Percentiles rank a stretch among this genome's conserved stretches.
These are phyloP conservation scores for Scheffersomyces titani DNA, from an alignment of 1,139 yeast species.

Conservation along the genomic window DNA sequence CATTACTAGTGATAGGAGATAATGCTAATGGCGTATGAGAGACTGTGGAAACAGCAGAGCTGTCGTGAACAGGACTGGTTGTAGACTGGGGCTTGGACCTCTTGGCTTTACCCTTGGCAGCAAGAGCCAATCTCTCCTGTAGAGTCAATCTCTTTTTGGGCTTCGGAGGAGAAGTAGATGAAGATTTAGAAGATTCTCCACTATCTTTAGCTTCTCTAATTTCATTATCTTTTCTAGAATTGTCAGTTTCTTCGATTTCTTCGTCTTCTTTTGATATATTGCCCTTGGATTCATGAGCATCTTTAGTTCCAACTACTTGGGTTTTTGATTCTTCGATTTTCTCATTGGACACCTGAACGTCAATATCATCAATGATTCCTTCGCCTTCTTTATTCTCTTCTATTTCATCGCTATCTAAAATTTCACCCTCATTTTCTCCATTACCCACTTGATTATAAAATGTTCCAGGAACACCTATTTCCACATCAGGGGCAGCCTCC, in stretches of 20 bases:
- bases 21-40: conserved; percentile 6
- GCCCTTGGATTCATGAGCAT: conserved; percentile 3
- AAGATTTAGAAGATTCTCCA: not conserved
- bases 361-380: not conserved
- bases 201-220: too few species aligned
- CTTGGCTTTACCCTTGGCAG: conserved; percentile 57
- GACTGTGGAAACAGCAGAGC: conserved; percentile 6
- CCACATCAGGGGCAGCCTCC: not conserved
- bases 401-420: not conserved
- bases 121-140: conserved; percentile 80
- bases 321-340: not conserved
- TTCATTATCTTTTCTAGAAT: not conserved
- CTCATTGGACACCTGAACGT: not conserved
- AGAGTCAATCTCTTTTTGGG: conserved; percentile 57
- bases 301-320: conserved; percentile 2
- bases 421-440: not conserved
- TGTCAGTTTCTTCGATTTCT: not conserved
- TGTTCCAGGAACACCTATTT: not conserved
- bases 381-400: not conserved
- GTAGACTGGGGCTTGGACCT: conserved; percentile 7
- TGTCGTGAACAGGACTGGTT: conserved; percentile 6
- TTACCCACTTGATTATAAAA: too few species aligned
- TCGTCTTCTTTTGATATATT: conserved; percentile 2
- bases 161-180: conserved; percentile 5
- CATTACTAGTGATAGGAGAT: conserved; percentile 2